Evolutionary conservation across 768 basidiomycete species (phyloP).

Genomic region (Boletus patriciae): DNA sequence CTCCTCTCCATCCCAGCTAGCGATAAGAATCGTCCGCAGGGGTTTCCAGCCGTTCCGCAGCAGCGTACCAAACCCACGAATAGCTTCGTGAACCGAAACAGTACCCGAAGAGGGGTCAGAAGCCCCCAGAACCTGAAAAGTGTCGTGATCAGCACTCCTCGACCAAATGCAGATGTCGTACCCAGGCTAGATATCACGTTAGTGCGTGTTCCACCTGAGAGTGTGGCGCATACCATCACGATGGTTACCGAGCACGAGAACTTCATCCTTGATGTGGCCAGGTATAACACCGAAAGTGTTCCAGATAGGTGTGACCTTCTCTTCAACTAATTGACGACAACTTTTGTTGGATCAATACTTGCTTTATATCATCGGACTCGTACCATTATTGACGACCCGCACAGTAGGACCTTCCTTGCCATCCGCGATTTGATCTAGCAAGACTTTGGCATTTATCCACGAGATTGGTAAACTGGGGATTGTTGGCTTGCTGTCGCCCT

Average conservation of each 20-base stretch:
- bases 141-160: neutral
- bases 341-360: neutral
- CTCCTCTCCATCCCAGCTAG: constrained; percentile 82
- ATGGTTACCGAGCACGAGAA: constrained; percentile 85
- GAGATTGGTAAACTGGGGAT: constrained; percentile 92
- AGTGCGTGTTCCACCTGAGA: constrained; percentile 2
- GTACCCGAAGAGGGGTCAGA: constrained; percentile 59
- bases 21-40: constrained; percentile 68
- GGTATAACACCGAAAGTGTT: constrained; percentile 86
- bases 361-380: constrained; percentile 4
- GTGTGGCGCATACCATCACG: constrained; percentile 65
- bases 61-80: constrained; percentile 55
- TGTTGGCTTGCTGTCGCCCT: constrained; percentile 60
- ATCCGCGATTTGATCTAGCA: constrained; percentile 51
- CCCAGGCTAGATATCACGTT: constrained; percentile 23
- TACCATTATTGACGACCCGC: constrained; percentile 57
- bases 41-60: constrained; percentile 64
- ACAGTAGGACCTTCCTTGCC: constrained; percentile 40
- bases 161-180: constrained; percentile 4
- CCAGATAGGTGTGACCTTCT: constrained; percentile 87
- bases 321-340: constrained; percentile 53
- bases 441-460: constrained; percentile 75
- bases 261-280: constrained; percentile 80
- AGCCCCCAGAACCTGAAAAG: constrained; percentile 47
- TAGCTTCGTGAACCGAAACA: constrained; percentile 52